Conservation (phyloP, 108 stramenopile species). For the Hondaea fermentalgiana region DNA sequence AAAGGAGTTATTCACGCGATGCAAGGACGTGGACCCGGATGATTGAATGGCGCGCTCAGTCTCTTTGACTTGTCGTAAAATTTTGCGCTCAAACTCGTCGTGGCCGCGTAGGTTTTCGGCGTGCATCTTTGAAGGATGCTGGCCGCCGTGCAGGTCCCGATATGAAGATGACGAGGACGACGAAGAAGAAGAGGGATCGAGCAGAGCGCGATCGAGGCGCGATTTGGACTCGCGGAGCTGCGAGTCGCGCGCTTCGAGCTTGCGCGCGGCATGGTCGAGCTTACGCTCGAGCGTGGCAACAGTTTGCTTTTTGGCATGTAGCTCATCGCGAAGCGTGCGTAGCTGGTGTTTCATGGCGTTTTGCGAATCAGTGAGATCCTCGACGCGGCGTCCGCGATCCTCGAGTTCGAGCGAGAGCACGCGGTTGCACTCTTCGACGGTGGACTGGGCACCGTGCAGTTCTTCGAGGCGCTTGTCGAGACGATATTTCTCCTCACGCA, state of each 20-base stretch:
- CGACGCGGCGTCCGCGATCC: neutral
- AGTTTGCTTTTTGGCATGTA: neutral
- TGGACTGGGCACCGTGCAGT: neutral
- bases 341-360: neutral
- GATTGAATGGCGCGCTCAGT: neutral
- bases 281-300: neutral
- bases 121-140: no score
- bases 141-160: no score
- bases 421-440: neutral
- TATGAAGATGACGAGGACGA: no score
- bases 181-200: no score
- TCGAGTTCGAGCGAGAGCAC: neutral
- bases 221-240: constrained; percentile 3
- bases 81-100: constrained; percentile 4
- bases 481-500: neutral
- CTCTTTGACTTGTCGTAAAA: neutral
- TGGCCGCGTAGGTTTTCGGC: neutral
- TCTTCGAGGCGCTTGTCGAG: neutral
- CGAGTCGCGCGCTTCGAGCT: neutral
- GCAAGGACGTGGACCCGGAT: neutral
- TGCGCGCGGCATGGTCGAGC: neutral
- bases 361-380: neutral
- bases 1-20: neutral
- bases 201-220: neutral
- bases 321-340: neutral